Percentiles rank a stretch among this genome's conserved stretches.
Conservation (phyloP, 371 early-diverging fungal genomes). For the Smittium mucronatum region DNA sequence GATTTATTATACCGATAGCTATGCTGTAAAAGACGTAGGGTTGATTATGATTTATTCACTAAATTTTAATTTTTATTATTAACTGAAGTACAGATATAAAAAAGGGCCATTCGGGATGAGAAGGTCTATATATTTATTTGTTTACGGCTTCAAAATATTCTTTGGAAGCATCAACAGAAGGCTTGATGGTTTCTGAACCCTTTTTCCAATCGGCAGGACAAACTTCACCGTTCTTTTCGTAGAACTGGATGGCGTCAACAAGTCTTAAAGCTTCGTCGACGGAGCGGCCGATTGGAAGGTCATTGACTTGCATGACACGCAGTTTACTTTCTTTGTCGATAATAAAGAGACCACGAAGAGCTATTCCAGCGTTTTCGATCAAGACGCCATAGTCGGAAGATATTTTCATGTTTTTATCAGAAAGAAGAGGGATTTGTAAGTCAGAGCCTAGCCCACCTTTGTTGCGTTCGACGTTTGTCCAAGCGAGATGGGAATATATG, state of each 20-base stretch:
- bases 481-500: constrained; percentile 40
- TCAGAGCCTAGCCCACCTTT: constrained; percentile 74
- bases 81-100: neutral
- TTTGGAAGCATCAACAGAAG: constrained; percentile 9
- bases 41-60: no score
- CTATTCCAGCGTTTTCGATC: constrained; percentile 42
- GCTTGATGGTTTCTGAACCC: constrained; percentile 34
- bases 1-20: neutral
- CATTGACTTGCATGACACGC: constrained; percentile 51
- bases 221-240: constrained; percentile 66
- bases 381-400: constrained; percentile 64
- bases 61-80: no score
- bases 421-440: constrained; percentile 59
- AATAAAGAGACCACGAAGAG: constrained; percentile 70
- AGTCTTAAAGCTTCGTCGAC: constrained; percentile 87
- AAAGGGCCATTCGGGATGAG: neutral
- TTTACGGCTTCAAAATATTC: constrained; percentile 13
- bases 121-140: constrained; percentile 7
- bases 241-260: constrained; percentile 80
- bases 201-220: constrained; percentile 78
- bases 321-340: constrained; percentile 74
- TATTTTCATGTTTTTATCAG: constrained; percentile 71
- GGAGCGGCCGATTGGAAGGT: constrained; percentile 79
- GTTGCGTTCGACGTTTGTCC: constrained; percentile 54
- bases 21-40: no score